phyloP scores from a whole-genome alignment of 805 yeast species.

The Ogataea methylovora region DNA sequence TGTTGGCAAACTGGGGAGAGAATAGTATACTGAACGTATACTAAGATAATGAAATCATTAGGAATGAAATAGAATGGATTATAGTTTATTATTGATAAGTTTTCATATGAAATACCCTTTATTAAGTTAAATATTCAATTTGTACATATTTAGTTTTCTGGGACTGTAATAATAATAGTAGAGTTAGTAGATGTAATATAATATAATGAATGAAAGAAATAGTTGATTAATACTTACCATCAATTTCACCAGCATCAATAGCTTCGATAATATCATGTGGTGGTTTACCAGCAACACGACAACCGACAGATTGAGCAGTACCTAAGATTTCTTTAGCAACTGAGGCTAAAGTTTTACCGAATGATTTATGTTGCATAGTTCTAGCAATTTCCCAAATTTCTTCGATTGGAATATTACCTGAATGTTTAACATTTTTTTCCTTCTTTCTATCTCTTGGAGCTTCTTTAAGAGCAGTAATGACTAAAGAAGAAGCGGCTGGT shows the following conservation, averaged over 20 bases:
- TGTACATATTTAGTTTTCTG: conserved; percentile 55
- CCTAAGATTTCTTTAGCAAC: conserved; percentile 98
- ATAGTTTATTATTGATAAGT: not conserved
- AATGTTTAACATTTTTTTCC: conserved; percentile 99
- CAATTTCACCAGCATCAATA: conserved; percentile 97
- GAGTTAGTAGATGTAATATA: not conserved
- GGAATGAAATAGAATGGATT: not conserved
- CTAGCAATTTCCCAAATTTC: conserved; percentile 97
- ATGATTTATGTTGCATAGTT: conserved; percentile 94
- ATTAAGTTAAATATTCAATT: conserved; percentile 17
- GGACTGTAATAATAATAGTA: conserved; percentile 29
- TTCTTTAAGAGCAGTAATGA: conserved; percentile 98
- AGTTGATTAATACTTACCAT: conserved; percentile 40
- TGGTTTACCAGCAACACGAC: conserved; percentile 99
- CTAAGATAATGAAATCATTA: conserved; percentile 1
- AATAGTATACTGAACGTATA: not conserved
- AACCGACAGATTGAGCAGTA: conserved; percentile 99
- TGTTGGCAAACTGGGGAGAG: conserved; percentile 69
- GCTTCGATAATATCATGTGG: conserved; percentile 99
- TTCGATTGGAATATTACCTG: conserved; percentile 96
- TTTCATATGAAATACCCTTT: conserved; percentile 9
- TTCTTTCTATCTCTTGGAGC: conserved; percentile 99
- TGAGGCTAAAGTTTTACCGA: conserved; percentile 95
- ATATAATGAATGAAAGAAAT: not conserved
- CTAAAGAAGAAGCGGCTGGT: conserved; percentile 98